A percentile compares a stretch with the other conserved stretches of the same genome.
phyloP scores from a whole-genome alignment of 768 basidiomycete species.

The Boletus huronensis region DNA sequence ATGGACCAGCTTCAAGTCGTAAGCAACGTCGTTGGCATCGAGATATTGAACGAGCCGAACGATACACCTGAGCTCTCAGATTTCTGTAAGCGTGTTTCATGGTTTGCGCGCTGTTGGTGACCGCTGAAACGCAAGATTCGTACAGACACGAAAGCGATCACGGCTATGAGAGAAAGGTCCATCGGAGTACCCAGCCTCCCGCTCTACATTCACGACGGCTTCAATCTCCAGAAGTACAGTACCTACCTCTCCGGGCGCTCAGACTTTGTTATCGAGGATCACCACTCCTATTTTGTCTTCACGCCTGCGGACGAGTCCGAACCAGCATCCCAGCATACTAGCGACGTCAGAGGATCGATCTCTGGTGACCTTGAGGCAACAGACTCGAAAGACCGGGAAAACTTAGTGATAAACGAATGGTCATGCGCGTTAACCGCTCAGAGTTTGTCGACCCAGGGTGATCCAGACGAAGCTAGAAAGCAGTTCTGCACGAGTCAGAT shows the following conservation, averaged over 20 bases:
- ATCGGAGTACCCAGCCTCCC: constrained; percentile 42
- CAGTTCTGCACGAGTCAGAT: constrained; percentile 59
- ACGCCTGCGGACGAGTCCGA: constrained; percentile 47
- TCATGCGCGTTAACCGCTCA: constrained; percentile 46
- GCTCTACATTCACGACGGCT: constrained; percentile 67
- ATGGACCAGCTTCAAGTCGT: constrained; percentile 34
- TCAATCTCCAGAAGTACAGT: constrained; percentile 41
- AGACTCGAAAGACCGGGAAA: constrained; percentile 34
- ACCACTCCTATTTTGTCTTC: constrained; percentile 73
- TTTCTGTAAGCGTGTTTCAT: constrained; percentile 26
- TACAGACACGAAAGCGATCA: constrained; percentile 19
- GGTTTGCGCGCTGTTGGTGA: neutral
- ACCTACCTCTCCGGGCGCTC: constrained; percentile 44
- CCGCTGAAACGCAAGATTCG: neutral
- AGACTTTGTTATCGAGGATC: constrained; percentile 70
- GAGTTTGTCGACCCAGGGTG: constrained; percentile 46
- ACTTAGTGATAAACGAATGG: constrained; percentile 51
- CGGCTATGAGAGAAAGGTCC: constrained; percentile 19
- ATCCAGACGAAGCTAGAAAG: constrained; percentile 42
- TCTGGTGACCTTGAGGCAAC: constrained; percentile 16
- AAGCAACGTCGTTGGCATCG: constrained; percentile 55
- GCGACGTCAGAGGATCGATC: constrained; percentile 31
- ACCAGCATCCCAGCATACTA: constrained; percentile 43
- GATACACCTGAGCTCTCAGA: constrained; percentile 44
- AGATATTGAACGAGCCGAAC: constrained; percentile 54